Evolutionary conservation across 768 basidiomycete species (phyloP), one percentile per base, ranked within the genome.

Genomic region (Cystobasidiopsis lactophilus): DNA sequence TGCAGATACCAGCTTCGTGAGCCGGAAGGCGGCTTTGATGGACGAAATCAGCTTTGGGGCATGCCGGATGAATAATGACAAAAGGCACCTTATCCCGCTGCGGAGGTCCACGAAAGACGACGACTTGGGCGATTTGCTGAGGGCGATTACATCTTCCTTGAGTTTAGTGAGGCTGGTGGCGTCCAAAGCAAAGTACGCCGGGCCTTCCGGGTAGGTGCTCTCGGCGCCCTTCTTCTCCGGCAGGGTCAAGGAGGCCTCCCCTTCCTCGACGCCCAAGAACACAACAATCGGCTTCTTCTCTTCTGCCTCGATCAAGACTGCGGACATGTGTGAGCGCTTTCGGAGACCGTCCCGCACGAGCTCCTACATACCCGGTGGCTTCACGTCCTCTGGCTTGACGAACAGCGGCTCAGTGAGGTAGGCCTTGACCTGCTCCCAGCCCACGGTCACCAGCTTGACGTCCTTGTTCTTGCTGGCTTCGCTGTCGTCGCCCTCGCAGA

Each of bases 141-240:
- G 51, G 37, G 63, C 53, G 2, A 55, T 31, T 1, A 58, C 57
- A 21, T 41, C 26, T 13, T 44, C 21, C 50, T 56, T 53, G n/a
- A 62, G 41, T 2, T 59, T 50, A 1, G 29, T 2, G 3, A 57
- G 65, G 51, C 76, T 72, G 24, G 71, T 72, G 1, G 85, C 69
- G 62, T 93, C 86, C 55, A 93, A 58, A 0, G 85, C 72, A 64
- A 93, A 95, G 65, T 80, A 89, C 0, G 85, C 78, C 2, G 73
- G 77, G n/a, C 89, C 91, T 29, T 79, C 23, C 2, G 62, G 62
- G 50, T 55, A 66, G 24, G 88, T 68, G n/a, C n/a, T n/a, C 44
- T 79, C 75, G 49, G 74, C 70, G 0, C 79, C 73, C 55, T 55
- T 65, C 63, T 40, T 55, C 43, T 68, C 73, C 47, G 80, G 77